Conservation (phyloP, 345 rosid genomes). For the Salix udensis region DNA sequence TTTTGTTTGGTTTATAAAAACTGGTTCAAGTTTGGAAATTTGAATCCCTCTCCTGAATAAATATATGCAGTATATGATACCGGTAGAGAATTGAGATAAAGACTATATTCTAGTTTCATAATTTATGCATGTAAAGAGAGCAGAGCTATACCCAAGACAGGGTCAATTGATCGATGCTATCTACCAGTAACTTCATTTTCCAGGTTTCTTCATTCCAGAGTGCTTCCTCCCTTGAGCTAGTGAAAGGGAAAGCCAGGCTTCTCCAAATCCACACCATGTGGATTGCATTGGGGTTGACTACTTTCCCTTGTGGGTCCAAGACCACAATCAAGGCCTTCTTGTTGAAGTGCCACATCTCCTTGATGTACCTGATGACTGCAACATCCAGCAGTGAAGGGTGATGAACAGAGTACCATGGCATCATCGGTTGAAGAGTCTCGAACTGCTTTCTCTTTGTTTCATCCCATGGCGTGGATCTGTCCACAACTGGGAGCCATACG, state of each 20-base stretch:
- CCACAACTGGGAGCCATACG: slow-evolving; percentile 74
- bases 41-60: not conserved
- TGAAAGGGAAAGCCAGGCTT: slow-evolving; percentile 67
- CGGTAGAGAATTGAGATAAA: not conserved
- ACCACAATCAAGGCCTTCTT: slow-evolving; percentile 66
- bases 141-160: slow-evolving; percentile 38
- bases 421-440: slow-evolving; percentile 40
- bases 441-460: slow-evolving; percentile 46
- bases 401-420: slow-evolving; percentile 73
- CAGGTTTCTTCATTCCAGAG: slow-evolving; percentile 64
- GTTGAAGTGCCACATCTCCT: slow-evolving; percentile 60
- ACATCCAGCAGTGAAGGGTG: slow-evolving; percentile 50
- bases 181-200: slow-evolving; percentile 56
- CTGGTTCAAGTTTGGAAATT: not conserved
- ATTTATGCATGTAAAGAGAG: not conserved
- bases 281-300: slow-evolving; percentile 62
- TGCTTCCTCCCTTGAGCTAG: slow-evolving; percentile 46
- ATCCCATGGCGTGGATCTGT: slow-evolving; percentile 36
- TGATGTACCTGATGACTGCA: slow-evolving; percentile 50
- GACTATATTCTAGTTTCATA: not conserved
- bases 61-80: not conserved
- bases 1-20: not conserved
- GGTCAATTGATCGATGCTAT: slow-evolving; percentile 41
- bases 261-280: slow-evolving; percentile 92
- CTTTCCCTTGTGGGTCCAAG: slow-evolving; percentile 70